Evolutionary conservation across 805 yeast genomes (phyloP).

Genomic region (Huiozyma naganishii): DNA sequence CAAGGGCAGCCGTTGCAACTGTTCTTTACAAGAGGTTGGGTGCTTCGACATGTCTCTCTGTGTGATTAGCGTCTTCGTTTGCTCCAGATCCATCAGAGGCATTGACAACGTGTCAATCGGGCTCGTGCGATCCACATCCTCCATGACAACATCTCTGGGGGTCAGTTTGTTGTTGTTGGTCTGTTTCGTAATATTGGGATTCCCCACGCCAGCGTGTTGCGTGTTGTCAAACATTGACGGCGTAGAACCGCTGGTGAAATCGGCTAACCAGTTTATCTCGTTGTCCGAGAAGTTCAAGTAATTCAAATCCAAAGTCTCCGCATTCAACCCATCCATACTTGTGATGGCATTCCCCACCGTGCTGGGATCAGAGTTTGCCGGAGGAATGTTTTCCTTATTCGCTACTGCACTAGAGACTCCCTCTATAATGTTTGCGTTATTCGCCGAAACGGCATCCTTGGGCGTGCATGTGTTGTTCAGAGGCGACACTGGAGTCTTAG

Average conservation of each 20-base stretch:
- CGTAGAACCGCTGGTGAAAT: conserved; percentile 7
- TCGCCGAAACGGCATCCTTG: background rate
- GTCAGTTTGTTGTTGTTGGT: conserved; percentile 1
- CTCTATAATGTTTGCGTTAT: conserved; percentile 1
- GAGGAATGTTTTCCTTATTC: conserved; percentile 24
- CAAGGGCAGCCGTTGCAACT: conserved; percentile 21
- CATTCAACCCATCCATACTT: conserved; percentile 1
- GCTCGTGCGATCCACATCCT: conserved; percentile 24
- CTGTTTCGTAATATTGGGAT: conserved; percentile 1
- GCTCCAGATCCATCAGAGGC: conserved; percentile 26
- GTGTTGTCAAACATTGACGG: background rate
- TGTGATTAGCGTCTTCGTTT: conserved; percentile 4
- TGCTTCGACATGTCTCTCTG: background rate
- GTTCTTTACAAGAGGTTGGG: conserved; percentile 19
- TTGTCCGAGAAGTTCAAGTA: conserved; percentile 12
- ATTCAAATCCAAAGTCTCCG: conserved; percentile 9
- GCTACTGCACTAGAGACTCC: background rate
- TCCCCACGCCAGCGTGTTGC: background rate
- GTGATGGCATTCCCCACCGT: background rate
- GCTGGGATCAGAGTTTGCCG: conserved; percentile 1
- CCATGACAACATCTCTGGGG: conserved; percentile 6
- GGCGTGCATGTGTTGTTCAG: background rate
- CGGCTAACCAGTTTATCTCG: conserved; percentile 19
- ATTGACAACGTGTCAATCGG: conserved; percentile 27
- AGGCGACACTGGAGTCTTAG: background rate